Evolutionary conservation across 495 filamentous ascomycete species (phyloP), one percentile per base, ranked within the genome.

Genomic region (Talaromyces stipitatus): DNA sequence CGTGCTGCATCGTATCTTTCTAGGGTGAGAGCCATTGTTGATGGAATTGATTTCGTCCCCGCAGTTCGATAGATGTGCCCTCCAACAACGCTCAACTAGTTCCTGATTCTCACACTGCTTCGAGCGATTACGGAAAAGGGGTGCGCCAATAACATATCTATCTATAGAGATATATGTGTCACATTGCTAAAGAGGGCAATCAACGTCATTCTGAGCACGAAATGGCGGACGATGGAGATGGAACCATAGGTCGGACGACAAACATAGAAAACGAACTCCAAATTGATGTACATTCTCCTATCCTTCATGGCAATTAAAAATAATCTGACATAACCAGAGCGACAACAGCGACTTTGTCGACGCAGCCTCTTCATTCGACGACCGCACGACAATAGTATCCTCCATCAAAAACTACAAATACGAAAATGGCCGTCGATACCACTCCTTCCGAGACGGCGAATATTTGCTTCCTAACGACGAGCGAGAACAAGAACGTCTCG

Each of bases 401-500:
- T 79, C 72, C 11, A 70, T 75, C 12, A 67, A 66, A 20, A 70
- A 75, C 48, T 83, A 74, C 64, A 70, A 66, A 60, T 79, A 81
- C 58, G 78, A 84, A 62, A 84, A 84, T 59, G 83, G 83, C 57
- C 77, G 83, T 38, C 82, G 82, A 29, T 85, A 85, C 57, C 81
- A 85, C 62, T 73, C 80, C 46, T 85, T 82, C 63, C 72, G 76
- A 18, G 72, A 11, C 26, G 64, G 62, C 69, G 79, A 80, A 53
- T 87, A 86, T 54, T 70, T 72, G 26, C 78, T 80, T 36, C 84
- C 84, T 28, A 87, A 86, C 61, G 83, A 87, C 61, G 64, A 76
- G 23, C 62, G 72, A 46, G 84, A 87, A 61, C 76, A 78, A 59
- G 87, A 90, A 59, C 82, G 89, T 28, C 81, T 90, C 52, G 82